phyloP scores from a whole-genome alignment of 2,329 filamentous ascomycete species.

The Monosporascus sp. region DNA sequence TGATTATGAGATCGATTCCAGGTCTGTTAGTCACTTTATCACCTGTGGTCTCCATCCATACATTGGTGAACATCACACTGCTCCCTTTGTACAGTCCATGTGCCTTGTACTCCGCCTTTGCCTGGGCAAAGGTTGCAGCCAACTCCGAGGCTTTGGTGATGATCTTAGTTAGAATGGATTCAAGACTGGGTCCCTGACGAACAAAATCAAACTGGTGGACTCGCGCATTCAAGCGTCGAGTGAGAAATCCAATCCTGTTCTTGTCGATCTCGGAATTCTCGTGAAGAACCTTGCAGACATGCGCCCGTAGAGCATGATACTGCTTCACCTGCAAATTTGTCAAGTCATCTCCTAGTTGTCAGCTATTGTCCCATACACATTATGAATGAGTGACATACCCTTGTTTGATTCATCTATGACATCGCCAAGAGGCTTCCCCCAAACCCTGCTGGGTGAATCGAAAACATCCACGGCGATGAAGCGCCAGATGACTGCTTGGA shows the following conservation, averaged over 20 bases:
- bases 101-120: background rate
- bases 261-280: background rate
- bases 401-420: background rate
- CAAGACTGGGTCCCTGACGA: background rate
- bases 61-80: background rate
- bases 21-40: background rate
- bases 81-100: rapidly evolving
- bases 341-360: background rate
- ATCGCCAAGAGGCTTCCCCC: background rate
- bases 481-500: conserved; percentile 1
- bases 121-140: background rate
- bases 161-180: background rate
- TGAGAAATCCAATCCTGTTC: background rate
- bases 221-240: background rate
- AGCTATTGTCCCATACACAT: background rate
- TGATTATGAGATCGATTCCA: background rate
- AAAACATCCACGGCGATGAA: conserved; percentile 1
- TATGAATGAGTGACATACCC: background rate
- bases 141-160: background rate
- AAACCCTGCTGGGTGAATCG: conserved; percentile 1
- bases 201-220: background rate
- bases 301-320: background rate
- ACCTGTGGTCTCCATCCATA: background rate
- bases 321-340: background rate
- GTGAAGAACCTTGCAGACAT: background rate